These are phyloP conservation scores for Prunus mira DNA, from an alignment of 306 rosid species.

Conservation along the genomic window DNA sequence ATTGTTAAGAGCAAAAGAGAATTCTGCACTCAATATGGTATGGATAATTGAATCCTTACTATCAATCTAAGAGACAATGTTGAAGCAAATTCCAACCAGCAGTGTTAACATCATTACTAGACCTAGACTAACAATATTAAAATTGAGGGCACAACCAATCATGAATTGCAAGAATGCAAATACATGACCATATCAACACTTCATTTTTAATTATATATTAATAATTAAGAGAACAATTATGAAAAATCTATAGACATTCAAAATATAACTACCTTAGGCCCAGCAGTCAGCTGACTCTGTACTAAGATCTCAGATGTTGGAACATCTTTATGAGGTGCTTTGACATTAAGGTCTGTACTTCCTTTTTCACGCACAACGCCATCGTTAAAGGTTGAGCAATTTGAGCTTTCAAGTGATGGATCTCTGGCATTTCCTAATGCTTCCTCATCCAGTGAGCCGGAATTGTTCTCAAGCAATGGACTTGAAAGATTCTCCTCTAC, in stretches of 20 bases:
- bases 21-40: neutral
- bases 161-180: neutral
- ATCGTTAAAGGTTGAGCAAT: constrained; percentile 28
- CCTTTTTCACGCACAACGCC: constrained; percentile 21
- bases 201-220: neutral
- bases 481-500: constrained; percentile 31
- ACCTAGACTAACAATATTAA: neutral
- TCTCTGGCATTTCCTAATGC: constrained; percentile 24
- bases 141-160: neutral
- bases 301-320: constrained; percentile 30
- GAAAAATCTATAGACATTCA: neutral
- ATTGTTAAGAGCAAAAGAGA: neutral
- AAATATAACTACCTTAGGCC: constrained; percentile 37
- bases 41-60: neutral
- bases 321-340: constrained; percentile 31
- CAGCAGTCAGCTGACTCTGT: constrained; percentile 37
- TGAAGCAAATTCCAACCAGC: neutral
- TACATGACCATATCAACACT: neutral
- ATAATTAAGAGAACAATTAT: neutral
- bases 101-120: neutral
- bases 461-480: constrained; percentile 22
- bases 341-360: constrained; percentile 24
- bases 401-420: constrained; percentile 32
- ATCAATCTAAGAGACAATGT: neutral
- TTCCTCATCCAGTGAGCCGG: constrained; percentile 31